Evolutionary conservation across 164 flowering plant genomes (phyloP), one percentile per base, ranked within the genome.

Genomic region (Nelumbo lutea): DNA sequence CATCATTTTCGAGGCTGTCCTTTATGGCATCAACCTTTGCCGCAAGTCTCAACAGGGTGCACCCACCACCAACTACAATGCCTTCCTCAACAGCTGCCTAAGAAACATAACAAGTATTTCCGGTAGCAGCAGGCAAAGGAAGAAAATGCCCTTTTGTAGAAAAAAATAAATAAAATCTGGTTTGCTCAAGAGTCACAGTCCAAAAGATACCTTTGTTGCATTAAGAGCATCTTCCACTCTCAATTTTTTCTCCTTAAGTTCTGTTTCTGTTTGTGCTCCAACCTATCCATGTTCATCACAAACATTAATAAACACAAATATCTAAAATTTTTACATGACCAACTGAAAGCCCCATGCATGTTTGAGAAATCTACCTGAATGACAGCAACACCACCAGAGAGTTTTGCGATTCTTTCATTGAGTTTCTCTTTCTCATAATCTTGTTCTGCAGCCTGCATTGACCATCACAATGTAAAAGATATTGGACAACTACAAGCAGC

Each of bases 81-180:
- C 98, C 98, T 76, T 92, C 98, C 81, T 92, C 99, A 64, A 95
- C 99, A 68, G 99, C 98, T 4, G 98, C 99, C 98, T 94, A 83
- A 45, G 58, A 59, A 72, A 55, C 73, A 74, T 59, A 11, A 3
- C 6, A 56, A 56, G 9, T 13, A n/a, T 10, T 3, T 15, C n/a
- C 42, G 0, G 5, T 56, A 3, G 39, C 10, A 8, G 9, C 14
- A 13, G 27, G 6, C 27, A 62, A 14, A 1, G 59, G 10, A 8
- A 13, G 9, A 45, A 40, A 0, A 27, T 27, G 27, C 27, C 27
- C 27, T 27, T 27, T 27, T 27, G 27, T 27, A 27, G 27, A 27
- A 27, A 27, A 27, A 27, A 27, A 27, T 27, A 27, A 27, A 27
- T 27, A 27, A 27, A 27, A 27, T 27, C 27, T 27, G 27, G 27